A percentile compares a stretch with the other conserved stretches of the same genome.
Conservation (phyloP, 176 grass and related monocot species). For the Cenchrus purpureus region DNA sequence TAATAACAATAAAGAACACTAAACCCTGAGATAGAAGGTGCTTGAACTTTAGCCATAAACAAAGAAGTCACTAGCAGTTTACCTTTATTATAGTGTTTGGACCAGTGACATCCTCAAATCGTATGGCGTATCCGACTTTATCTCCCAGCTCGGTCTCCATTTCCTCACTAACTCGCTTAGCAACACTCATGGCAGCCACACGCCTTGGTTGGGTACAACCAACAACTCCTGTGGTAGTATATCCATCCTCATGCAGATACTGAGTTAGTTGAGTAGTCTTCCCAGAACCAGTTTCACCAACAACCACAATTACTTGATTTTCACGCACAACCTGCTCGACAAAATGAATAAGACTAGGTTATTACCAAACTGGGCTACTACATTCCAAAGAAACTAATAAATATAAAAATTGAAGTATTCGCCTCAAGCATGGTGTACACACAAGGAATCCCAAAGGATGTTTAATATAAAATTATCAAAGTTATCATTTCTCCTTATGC, state of each 20-base stretch:
- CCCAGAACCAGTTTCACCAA: slow-evolving; percentile 99
- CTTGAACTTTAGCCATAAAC: neutral
- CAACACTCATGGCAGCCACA: slow-evolving; percentile 99
- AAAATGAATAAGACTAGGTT: slow-evolving; percentile 23
- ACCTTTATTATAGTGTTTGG: slow-evolving; percentile 96
- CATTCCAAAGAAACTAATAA: slow-evolving; percentile 34
- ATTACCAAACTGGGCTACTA: neutral
- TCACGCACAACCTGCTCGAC: slow-evolving; percentile 84
- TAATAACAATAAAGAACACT: slow-evolving; percentile 23
- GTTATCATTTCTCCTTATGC: slow-evolving; percentile 15
- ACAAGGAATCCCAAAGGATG: neutral
- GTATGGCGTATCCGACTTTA: slow-evolving; percentile 94
- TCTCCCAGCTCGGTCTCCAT: slow-evolving; percentile 97
- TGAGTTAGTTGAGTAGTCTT: slow-evolving; percentile 98
- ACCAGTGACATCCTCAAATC: slow-evolving; percentile 95
- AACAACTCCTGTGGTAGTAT: slow-evolving; percentile 73
- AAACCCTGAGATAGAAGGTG: slow-evolving; percentile 19
- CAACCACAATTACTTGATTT: slow-evolving; percentile 94
- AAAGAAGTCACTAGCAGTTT: neutral
- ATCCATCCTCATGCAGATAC: slow-evolving; percentile 97
- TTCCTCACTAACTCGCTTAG: slow-evolving; percentile 94
- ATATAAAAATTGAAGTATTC: slow-evolving; percentile 13
- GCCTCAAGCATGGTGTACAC: slow-evolving; percentile 4
- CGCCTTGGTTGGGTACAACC: slow-evolving; percentile 98
- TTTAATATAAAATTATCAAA: slow-evolving; percentile 13